A percentile compares a stretch with the other conserved stretches of the same genome.
Evolutionary conservation across 106 monocot genomes (phyloP).

Genomic region (Allium fistulosum): DNA sequence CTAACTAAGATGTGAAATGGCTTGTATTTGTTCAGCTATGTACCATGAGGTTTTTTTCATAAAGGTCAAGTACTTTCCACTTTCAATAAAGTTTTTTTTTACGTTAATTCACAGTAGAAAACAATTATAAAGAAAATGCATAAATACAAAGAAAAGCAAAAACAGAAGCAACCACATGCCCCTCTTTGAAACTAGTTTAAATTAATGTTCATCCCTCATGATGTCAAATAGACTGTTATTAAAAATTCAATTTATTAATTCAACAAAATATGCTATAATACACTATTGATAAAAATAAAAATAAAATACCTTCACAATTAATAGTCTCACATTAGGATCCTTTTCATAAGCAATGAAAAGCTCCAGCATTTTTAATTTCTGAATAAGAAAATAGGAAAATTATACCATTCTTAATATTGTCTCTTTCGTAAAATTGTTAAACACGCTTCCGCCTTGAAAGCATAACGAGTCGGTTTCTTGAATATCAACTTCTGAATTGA

Average conservation of each 20-base stretch:
- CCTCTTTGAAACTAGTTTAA: neutral
- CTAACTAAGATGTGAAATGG: too few relatives aligned
- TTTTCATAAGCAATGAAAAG: constrained; percentile 49
- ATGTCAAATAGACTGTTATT: too few relatives aligned
- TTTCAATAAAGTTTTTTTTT: too few relatives aligned
- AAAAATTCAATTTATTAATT: neutral
- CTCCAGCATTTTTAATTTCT: constrained; percentile 59
- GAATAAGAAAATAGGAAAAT: constrained; percentile 10
- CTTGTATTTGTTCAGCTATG: too few relatives aligned
- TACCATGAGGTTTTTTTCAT: too few relatives aligned
- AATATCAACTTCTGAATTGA: too few relatives aligned
- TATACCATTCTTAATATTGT: neutral
- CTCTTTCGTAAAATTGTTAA: neutral
- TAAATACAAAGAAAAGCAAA: too few relatives aligned
- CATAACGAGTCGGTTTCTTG: too few relatives aligned
- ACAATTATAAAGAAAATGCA: neutral
- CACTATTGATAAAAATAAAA: neutral
- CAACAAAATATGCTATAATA: neutral
- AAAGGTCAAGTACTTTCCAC: too few relatives aligned
- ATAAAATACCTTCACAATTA: constrained; percentile 77
- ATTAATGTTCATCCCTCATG: neutral
- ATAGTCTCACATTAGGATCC: constrained; percentile 57
- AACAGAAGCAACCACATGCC: neutral
- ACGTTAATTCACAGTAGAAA: neutral
- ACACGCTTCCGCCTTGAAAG: too few relatives aligned